phyloP scores from a whole-genome alignment of 305 asterid genomes.

The Lippia alba region DNA sequence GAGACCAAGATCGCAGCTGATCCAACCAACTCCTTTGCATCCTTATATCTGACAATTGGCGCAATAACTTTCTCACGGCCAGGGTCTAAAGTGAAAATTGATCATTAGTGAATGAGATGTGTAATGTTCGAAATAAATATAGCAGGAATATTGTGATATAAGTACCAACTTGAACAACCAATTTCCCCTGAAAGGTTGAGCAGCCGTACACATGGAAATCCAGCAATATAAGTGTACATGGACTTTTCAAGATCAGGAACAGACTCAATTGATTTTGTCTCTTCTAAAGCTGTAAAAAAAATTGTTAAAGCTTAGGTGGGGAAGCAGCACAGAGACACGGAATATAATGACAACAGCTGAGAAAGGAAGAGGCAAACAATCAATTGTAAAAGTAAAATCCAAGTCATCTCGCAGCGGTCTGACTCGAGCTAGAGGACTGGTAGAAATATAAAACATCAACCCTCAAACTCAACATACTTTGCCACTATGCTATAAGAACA shows the following conservation, averaged over 20 bases:
- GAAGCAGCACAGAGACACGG: slow-evolving; percentile 14
- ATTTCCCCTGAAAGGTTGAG: slow-evolving; percentile 96
- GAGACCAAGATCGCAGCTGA: slow-evolving; percentile 75
- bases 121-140: slow-evolving; percentile 20
- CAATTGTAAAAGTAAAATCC: slow-evolving; percentile 13
- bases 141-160: slow-evolving; percentile 29
- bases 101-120: slow-evolving; percentile 33
- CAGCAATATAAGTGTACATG: slow-evolving; percentile 81
- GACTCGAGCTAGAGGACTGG: background rate
- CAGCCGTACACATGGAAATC: slow-evolving; percentile 93
- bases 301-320: slow-evolving; percentile 29
- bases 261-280: slow-evolving; percentile 68
- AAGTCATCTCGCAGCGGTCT: slow-evolving; percentile 9
- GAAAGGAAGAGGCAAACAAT: background rate
- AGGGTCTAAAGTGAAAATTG: slow-evolving; percentile 65
- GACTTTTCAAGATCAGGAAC: slow-evolving; percentile 97
- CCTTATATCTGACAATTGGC: slow-evolving; percentile 67
- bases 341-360: background rate
- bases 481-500: background rate
- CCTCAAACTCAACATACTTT: slow-evolving; percentile 8
- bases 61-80: slow-evolving; percentile 86
- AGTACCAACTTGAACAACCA: slow-evolving; percentile 91
- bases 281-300: slow-evolving; percentile 57
- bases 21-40: slow-evolving; percentile 53
- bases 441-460: too few species aligned